Conservation (phyloP, 805 yeast genomes). For the Helenozyma rhizophorensis region DNA sequence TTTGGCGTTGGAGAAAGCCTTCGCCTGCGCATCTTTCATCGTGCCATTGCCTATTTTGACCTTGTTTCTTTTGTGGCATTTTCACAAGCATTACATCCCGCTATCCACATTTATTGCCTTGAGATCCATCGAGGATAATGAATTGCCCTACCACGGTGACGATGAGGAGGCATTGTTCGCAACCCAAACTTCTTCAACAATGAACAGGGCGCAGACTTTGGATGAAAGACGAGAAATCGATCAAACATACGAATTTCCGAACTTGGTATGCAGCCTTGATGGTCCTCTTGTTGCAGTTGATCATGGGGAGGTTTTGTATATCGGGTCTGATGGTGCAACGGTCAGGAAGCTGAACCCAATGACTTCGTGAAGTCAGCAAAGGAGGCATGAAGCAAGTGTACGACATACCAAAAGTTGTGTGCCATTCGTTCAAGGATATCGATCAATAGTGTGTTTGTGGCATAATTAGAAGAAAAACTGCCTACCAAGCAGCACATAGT, state of each 20-base stretch:
- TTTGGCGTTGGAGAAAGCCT: slow-evolving; percentile 76
- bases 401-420: too few species aligned
- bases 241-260: slow-evolving; percentile 75
- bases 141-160: slow-evolving; percentile 20
- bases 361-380: slow-evolving; percentile 8
- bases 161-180: slow-evolving; percentile 18
- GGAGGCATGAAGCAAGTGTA: too few species aligned
- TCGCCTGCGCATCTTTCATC: slow-evolving; percentile 63
- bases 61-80: slow-evolving; percentile 65
- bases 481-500: slow-evolving; percentile 8
- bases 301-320: slow-evolving; percentile 34
- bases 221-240: slow-evolving; percentile 74
- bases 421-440: too few species aligned
- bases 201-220: slow-evolving; percentile 45
- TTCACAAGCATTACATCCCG: slow-evolving; percentile 77
- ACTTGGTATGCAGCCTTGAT: slow-evolving; percentile 62
- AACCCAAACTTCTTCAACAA: neutral
- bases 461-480: neutral
- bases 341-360: slow-evolving; percentile 18
- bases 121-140: slow-evolving; percentile 62
- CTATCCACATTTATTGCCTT: slow-evolving; percentile 81
- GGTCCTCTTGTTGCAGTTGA: slow-evolving; percentile 83
- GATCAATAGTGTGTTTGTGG: too few species aligned
- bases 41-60: slow-evolving; percentile 75
- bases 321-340: slow-evolving; percentile 27